Percentiles rank a stretch among this genome's conserved stretches.
phyloP scores from a whole-genome alignment of 2,329 filamentous ascomycete species.

The Colletotrichum zoysiae region DNA sequence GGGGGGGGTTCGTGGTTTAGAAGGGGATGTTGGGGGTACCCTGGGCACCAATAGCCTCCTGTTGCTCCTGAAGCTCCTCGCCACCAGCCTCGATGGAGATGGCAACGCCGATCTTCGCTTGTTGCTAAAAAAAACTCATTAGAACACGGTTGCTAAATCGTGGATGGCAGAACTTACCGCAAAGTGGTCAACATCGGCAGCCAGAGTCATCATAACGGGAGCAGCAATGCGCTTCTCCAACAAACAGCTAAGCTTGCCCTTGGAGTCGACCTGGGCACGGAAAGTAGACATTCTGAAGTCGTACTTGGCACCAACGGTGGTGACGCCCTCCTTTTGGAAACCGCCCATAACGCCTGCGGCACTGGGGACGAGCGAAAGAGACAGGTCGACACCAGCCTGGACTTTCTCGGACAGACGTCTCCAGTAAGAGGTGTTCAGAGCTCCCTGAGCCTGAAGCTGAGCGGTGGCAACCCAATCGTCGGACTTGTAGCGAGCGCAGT shows the following conservation, averaged over 20 bases:
- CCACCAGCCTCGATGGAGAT: constrained; percentile 90
- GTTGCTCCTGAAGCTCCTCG: constrained; percentile 89
- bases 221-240: constrained; percentile 96
- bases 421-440: constrained; percentile 94
- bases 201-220: constrained; percentile 93
- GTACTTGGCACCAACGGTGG: constrained; percentile 96
- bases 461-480: constrained; percentile 93
- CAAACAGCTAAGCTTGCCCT: constrained; percentile 91
- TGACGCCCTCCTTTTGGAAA: constrained; percentile 86
- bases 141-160: constrained; percentile 43
- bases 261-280: constrained; percentile 94
- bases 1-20: constrained; percentile 56
- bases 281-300: constrained; percentile 97
- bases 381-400: constrained; percentile 95
- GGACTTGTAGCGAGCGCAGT: constrained; percentile 91
- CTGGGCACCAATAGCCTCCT: constrained; percentile 71
- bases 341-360: constrained; percentile 80
- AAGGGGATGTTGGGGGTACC: constrained; percentile 73
- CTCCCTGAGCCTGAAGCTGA: constrained; percentile 86
- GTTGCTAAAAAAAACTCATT: constrained; percentile 72
- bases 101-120: constrained; percentile 93
- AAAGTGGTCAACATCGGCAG: constrained; percentile 94
- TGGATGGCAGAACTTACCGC: constrained; percentile 73
- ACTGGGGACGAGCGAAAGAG: constrained; percentile 81
- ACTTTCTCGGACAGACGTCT: constrained; percentile 92